Evolutionary conservation across 2,329 filamentous ascomycete species (phyloP).

Genomic region (Fusarium sulawesiense): DNA sequence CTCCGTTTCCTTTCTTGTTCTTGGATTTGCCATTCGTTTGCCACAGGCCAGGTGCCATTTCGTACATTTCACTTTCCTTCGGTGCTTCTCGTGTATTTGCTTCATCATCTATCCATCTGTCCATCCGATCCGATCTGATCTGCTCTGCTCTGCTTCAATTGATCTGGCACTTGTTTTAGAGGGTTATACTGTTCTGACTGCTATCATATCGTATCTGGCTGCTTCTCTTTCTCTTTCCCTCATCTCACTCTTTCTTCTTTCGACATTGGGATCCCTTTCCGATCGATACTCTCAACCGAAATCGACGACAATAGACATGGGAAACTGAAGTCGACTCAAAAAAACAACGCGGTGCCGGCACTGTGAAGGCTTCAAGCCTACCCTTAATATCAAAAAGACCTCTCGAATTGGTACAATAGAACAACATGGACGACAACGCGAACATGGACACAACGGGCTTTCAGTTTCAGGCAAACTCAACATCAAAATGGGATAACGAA

Average conservation of each 20-base stretch:
- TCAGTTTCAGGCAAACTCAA: constrained; percentile 54
- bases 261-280: background rate
- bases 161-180: background rate
- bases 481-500: constrained; percentile 61
- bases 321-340: constrained; percentile 26
- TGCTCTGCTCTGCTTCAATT: constrained; percentile 21
- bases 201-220: constrained; percentile 10
- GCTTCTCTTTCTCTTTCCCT: background rate
- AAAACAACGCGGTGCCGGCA: constrained; percentile 45
- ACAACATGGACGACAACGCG: constrained; percentile 29
- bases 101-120: constrained; percentile 1
- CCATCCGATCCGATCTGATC: background rate
- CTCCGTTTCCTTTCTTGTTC: constrained; percentile 32
- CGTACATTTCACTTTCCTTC: constrained; percentile 21
- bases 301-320: constrained; percentile 33
- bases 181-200: constrained; percentile 13
- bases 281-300: constrained; percentile 2
- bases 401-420: constrained; percentile 17
- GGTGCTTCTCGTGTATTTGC: constrained; percentile 21
- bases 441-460: constrained; percentile 44
- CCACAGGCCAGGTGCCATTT: constrained; percentile 37
- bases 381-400: constrained; percentile 14
- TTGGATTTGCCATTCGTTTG: constrained; percentile 34
- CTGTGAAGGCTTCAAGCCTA: constrained; percentile 42
- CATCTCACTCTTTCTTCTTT: constrained; percentile 3